A percentile compares a stretch with the other conserved stretches of the same genome.
Conservation (phyloP, 495 filamentous ascomycete species). For the Staphylotrichum tortipilum region DNA sequence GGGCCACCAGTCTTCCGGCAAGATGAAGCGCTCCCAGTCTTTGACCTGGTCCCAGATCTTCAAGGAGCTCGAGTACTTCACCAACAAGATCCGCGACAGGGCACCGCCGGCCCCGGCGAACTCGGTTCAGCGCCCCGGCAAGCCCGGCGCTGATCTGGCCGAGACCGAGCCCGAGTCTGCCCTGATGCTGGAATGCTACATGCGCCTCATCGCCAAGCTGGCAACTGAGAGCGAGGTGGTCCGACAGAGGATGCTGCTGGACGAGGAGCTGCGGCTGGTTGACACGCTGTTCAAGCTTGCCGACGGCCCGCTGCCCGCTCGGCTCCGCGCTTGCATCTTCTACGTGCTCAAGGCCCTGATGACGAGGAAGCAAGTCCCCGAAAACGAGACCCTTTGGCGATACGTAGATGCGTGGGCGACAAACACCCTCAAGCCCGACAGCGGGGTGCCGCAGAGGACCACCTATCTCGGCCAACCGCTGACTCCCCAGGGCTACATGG, state of each 20-base stretch:
- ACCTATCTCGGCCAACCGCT: constrained; percentile 27
- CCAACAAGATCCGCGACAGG: constrained; percentile 57
- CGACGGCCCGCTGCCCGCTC: constrained; percentile 56
- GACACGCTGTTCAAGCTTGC: constrained; percentile 61
- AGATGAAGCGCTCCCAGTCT: constrained; percentile 67
- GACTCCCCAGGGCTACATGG: constrained; percentile 41
- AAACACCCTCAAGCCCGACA: constrained; percentile 34
- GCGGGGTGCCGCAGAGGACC: constrained; percentile 28
- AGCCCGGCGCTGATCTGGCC: constrained; percentile 41
- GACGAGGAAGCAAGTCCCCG: constrained; percentile 50
- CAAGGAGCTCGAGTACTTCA: constrained; percentile 72
- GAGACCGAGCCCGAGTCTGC: constrained; percentile 79
- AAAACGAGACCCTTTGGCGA: constrained; percentile 59
- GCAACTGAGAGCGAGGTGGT: constrained; percentile 58
- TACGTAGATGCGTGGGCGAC: constrained; percentile 65
- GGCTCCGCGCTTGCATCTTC: constrained; percentile 71
- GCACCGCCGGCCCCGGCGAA: constrained; percentile 45
- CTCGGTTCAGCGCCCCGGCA: constrained; percentile 46
- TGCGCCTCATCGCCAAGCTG: constrained; percentile 76
- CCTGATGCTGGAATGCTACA: constrained; percentile 87
- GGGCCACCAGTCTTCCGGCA: constrained; percentile 58
- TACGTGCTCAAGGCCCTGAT: constrained; percentile 57
- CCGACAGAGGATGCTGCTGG: constrained; percentile 58
- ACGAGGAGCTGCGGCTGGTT: constrained; percentile 52
- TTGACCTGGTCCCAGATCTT: constrained; percentile 91